Conservation (phyloP, 1,139 yeast genomes). For the Saccharomycopsis phalli region DNA sequence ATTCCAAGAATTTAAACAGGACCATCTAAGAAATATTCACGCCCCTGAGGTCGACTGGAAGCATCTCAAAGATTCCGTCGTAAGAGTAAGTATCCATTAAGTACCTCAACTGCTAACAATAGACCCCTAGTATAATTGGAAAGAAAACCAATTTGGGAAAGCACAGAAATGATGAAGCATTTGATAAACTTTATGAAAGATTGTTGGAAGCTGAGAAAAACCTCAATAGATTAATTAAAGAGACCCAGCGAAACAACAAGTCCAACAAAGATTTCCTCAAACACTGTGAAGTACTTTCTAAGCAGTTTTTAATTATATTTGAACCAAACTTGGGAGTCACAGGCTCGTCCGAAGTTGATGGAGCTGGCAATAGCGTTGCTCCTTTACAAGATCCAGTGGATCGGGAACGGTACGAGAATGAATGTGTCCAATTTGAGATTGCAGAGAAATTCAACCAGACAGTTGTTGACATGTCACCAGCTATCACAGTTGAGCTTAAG, state of each 20-base stretch:
- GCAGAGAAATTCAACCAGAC: constrained; percentile 13
- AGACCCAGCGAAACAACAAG: constrained; percentile 21
- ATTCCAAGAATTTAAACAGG: constrained; percentile 13
- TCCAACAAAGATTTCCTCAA: constrained; percentile 32
- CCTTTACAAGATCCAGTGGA: constrained; percentile 9
- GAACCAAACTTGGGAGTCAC: constrained; percentile 7
- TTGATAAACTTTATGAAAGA: constrained; percentile 5
- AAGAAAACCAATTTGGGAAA: constrained; percentile 14
- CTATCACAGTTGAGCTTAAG: constrained; percentile 15
- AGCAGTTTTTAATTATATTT: constrained; percentile 10
- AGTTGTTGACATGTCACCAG: constrained; percentile 16
- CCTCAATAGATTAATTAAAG: constrained; percentile 8
- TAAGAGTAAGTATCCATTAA: constrained; percentile 11
- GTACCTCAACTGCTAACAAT: background rate
- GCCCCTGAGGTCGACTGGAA: constrained; percentile 16
- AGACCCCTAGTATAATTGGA: constrained; percentile 18
- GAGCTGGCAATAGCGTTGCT: background rate
- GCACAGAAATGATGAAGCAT: constrained; percentile 14
- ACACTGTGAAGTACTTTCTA: constrained; percentile 12
- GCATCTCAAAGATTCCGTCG: constrained; percentile 16
- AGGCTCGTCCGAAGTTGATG: constrained; percentile 1
- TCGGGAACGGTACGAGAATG: constrained; percentile 3
- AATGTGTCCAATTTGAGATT: constrained; percentile 6
- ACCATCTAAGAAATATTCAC: constrained; percentile 15
- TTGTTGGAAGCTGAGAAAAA: constrained; percentile 7